Conservation (phyloP, 208 protist species). For the Spironucleus salmonicida region DNA sequence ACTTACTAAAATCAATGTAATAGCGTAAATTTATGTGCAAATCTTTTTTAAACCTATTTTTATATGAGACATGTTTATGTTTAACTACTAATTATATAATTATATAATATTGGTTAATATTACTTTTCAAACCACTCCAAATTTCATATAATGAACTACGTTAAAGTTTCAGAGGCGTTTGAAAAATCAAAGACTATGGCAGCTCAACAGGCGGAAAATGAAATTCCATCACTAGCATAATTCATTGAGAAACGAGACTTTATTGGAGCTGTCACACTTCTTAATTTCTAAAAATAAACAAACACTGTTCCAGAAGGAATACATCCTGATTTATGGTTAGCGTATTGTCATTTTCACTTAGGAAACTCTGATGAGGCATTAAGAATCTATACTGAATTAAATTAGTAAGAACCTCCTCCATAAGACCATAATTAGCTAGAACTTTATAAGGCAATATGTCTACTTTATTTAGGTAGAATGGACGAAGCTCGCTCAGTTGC, state of each 20-base stretch:
- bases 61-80: too few relatives aligned
- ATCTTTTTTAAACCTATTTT: too few relatives aligned
- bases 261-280: constrained; percentile 1
- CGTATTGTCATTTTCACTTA: constrained; percentile 19
- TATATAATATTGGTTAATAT: neutral
- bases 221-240: neutral
- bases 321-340: constrained; percentile 17
- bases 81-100: neutral
- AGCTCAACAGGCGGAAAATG: constrained; percentile 1
- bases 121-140: neutral
- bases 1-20: too few relatives aligned
- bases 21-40: too few relatives aligned
- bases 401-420: neutral
- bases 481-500: constrained; percentile 8
- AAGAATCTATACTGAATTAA: constrained; percentile 11
- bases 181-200: constrained; percentile 1
- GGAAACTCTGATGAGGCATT: neutral
- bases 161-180: neutral
- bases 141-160: neutral
- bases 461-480: constrained; percentile 22
- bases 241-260: constrained; percentile 25
- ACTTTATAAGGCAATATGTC: constrained; percentile 3
- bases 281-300: neutral
- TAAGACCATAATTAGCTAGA: neutral
- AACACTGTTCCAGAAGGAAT: neutral